phyloP scores from a whole-genome alignment of 2,329 filamentous ascomycete species.

The Aureobasidium sp. region DNA sequence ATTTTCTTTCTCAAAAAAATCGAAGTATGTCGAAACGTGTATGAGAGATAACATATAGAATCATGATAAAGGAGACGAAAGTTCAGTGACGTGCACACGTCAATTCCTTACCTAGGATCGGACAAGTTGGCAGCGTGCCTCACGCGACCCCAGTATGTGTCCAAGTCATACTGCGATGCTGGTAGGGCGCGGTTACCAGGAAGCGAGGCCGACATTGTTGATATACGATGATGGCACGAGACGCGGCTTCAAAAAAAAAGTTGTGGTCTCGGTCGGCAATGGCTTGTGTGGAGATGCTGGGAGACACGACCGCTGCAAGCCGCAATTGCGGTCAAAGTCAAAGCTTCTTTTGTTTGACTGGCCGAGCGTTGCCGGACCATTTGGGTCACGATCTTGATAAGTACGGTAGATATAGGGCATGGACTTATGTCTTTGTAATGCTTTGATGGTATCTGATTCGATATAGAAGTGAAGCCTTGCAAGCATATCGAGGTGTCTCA shows the following conservation, averaged over 20 bases:
- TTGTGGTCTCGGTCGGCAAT: neutral
- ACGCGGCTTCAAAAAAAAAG: neutral
- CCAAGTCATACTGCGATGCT: slow-evolving; percentile 84
- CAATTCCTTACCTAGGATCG: slow-evolving; percentile 76
- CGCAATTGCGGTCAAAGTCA: neutral
- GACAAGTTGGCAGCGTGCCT: slow-evolving; percentile 81
- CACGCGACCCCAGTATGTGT: slow-evolving; percentile 91
- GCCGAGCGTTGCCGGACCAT: neutral
- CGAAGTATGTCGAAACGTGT: neutral
- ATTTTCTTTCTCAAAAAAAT: neutral
- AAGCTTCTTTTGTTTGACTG: slow-evolving; percentile 8
- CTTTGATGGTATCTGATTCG: neutral
- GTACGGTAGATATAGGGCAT: neutral
- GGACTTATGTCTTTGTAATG: neutral
- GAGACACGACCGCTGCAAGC: slow-evolving; percentile 6
- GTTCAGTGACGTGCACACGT: neutral
- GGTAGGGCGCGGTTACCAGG: slow-evolving; percentile 73
- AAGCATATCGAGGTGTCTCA: neutral
- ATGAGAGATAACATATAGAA: neutral
- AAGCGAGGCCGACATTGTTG: slow-evolving; percentile 50
- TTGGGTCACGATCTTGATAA: neutral
- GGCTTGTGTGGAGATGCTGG: neutral
- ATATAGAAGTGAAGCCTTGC: neutral
- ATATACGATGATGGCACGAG: neutral
- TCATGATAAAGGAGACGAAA: neutral